Conservation (phyloP, 164 flowering plant species). For the Annona squamosa region DNA sequence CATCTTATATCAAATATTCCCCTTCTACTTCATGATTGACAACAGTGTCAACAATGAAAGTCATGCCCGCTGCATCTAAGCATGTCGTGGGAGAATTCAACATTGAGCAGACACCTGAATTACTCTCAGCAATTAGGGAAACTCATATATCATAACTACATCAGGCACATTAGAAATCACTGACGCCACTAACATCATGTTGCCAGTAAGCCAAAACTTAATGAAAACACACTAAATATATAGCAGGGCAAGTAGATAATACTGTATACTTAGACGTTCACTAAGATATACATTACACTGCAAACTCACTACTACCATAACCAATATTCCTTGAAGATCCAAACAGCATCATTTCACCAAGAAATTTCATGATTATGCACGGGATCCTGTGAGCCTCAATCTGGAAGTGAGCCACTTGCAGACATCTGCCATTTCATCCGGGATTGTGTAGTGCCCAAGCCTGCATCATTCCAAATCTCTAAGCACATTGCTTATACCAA, state of each 20-base stretch:
- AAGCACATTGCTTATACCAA: neutral
- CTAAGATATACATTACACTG: constrained; percentile 26
- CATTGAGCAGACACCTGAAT: neutral
- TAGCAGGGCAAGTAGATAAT: constrained; percentile 11
- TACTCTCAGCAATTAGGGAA: neutral
- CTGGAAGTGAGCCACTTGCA: constrained; percentile 67
- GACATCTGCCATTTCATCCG: constrained; percentile 89
- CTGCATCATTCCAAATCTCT: constrained; percentile 34
- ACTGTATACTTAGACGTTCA: constrained; percentile 16
- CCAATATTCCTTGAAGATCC: constrained; percentile 12
- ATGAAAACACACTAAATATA: constrained; percentile 3
- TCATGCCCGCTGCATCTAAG: neutral
- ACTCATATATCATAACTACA: constrained; percentile 4
- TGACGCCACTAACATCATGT: constrained; percentile 11
- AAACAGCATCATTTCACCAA: constrained; percentile 5
- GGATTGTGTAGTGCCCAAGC: constrained; percentile 91
- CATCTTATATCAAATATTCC: too few relatives aligned
- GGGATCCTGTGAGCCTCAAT: constrained; percentile 59
- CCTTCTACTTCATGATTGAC: too few relatives aligned
- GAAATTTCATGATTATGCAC: constrained; percentile 14
- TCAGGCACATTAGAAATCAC: neutral
- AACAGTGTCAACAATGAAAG: too few relatives aligned
- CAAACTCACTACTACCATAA: constrained; percentile 20
- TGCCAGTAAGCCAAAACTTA: constrained; percentile 15
- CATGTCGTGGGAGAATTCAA: neutral